These are phyloP conservation scores for Cercospora sesami DNA, from an alignment of 2,329 filamentous ascomycete species.

Conservation along the genomic window DNA sequence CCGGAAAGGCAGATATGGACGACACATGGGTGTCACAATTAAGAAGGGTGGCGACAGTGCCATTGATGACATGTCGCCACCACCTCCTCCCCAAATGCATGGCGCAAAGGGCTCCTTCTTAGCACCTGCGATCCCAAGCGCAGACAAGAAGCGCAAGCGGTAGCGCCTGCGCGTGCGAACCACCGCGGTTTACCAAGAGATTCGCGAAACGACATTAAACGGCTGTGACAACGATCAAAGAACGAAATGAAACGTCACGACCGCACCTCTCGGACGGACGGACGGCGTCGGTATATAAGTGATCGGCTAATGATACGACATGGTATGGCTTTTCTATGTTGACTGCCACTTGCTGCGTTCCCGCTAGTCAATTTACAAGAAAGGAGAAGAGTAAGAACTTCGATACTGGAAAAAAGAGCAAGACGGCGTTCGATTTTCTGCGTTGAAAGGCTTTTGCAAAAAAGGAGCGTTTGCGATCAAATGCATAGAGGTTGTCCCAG, in stretches of 20 bases:
- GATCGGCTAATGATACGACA: slow-evolving; percentile 1
- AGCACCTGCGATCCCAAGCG: slow-evolving; percentile 49
- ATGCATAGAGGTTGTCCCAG: not conserved
- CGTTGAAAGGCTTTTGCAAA: not conserved
- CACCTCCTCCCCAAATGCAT: slow-evolving; percentile 36
- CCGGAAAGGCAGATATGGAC: slow-evolving; percentile 85
- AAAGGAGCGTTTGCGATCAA: not conserved
- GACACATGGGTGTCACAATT: slow-evolving; percentile 67
- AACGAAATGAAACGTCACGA: not conserved
- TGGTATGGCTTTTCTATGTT: slow-evolving; percentile 4
- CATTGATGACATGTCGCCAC: slow-evolving; percentile 19
- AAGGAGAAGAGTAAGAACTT: not conserved
- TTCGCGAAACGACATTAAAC: slow-evolving; percentile 6
- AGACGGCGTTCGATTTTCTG: not conserved
- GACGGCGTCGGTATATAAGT: not conserved
- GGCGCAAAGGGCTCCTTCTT: slow-evolving; percentile 36
- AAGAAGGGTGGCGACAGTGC: slow-evolving; percentile 51
- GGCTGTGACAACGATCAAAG: not conserved
- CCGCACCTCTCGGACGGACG: not conserved
- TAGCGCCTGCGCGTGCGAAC: slow-evolving; percentile 1
- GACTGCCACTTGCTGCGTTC: slow-evolving; percentile 4
- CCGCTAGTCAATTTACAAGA: not conserved
- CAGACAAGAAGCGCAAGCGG: slow-evolving; percentile 62
- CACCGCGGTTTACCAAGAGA: not conserved
- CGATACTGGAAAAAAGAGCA: not conserved